A percentile compares a stretch with the other conserved stretches of the same genome.
Evolutionary conservation across 2,329 filamentous ascomycete species (phyloP).

Genomic region (Huntiella savannae): DNA sequence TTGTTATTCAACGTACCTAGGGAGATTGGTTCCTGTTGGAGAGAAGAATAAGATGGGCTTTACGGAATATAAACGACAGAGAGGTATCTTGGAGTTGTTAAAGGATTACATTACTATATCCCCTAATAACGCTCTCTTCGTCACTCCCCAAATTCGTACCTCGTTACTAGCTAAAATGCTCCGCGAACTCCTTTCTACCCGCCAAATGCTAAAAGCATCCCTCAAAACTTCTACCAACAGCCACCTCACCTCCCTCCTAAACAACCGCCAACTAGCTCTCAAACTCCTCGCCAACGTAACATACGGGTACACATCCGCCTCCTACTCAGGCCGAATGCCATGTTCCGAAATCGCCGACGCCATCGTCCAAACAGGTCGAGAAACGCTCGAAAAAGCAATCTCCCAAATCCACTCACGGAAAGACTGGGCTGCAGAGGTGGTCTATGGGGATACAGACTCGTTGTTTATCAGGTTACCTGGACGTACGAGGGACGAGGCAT

Average conservation of each 20-base stretch:
- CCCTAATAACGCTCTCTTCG: conserved; percentile 94
- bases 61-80: conserved; percentile 49
- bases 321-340: conserved; percentile 92
- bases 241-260: conserved; percentile 53
- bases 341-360: conserved; percentile 96
- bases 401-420: conserved; percentile 76
- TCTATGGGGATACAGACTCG: conserved; percentile 95
- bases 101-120: conserved; percentile 64
- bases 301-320: conserved; percentile 92
- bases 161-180: conserved; percentile 92
- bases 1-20: conserved; percentile 92
- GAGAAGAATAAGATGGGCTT: conserved; percentile 57
- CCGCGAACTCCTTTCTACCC: conserved; percentile 82
- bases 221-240: conserved; percentile 32
- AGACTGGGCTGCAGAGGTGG: conserved; percentile 84
- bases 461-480: conserved; percentile 82
- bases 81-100: conserved; percentile 38
- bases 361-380: conserved; percentile 88
- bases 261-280: conserved; percentile 82
- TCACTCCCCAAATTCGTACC: conserved; percentile 66
- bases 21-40: conserved; percentile 71
- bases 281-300: conserved; percentile 98
- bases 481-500: conserved; percentile 71
- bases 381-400: conserved; percentile 87
- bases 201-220: conserved; percentile 92